Conservation (phyloP, 2,329 filamentous ascomycete species). For the Verticillium klebahnii region DNA sequence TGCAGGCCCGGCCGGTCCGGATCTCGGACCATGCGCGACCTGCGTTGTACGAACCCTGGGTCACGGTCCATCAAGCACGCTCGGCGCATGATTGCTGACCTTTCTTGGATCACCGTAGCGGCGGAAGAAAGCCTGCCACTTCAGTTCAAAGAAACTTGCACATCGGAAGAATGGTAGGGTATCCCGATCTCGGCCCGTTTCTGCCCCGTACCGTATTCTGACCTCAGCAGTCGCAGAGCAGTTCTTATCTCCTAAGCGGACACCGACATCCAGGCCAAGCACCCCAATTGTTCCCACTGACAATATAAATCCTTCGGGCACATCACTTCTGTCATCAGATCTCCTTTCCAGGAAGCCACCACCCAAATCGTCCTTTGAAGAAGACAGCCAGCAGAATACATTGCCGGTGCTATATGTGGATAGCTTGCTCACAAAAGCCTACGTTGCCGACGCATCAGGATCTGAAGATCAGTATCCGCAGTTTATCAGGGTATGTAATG, state of each 20-base stretch:
- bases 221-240: conserved; percentile 8
- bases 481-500: conserved; percentile 18
- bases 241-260: conserved; percentile 4
- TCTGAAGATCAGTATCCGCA: not conserved
- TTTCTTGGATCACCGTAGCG: conserved; percentile 7
- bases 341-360: not conserved
- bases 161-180: conserved; percentile 17
- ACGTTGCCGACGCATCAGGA: not conserved
- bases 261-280: not conserved
- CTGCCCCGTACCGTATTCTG: not conserved
- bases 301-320: not conserved
- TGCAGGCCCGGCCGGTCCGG: conserved; percentile 13
- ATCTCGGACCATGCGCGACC: conserved; percentile 17
- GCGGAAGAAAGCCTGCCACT: conserved; percentile 14
- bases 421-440: conserved; percentile 2
- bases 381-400: not conserved
- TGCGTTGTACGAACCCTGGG: conserved; percentile 16
- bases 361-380: not conserved
- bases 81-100: not conserved
- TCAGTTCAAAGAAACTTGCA: conserved; percentile 17
- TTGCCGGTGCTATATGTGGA: not conserved
- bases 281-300: not conserved
- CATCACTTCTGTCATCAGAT: not conserved
- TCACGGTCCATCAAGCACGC: not conserved
- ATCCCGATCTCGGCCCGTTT: not conserved